Evolutionary conservation across 257 asterid genomes (phyloP).

Genomic region (Jacaranda copaia): DNA sequence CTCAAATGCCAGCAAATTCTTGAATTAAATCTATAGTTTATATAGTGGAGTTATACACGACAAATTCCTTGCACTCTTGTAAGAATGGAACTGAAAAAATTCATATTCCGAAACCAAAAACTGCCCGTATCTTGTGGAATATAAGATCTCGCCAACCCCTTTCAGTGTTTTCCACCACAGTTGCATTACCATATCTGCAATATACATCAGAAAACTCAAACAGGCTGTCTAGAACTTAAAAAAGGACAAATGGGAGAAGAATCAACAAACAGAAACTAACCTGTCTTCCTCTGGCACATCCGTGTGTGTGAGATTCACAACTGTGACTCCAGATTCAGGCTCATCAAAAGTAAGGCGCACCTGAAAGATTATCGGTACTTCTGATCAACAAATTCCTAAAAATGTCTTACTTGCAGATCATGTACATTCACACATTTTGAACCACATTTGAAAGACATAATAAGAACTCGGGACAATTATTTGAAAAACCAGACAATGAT

Average conservation of each 20-base stretch:
- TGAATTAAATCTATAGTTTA: slow-evolving; percentile 1
- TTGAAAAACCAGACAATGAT: no score
- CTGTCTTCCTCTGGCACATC: slow-evolving; percentile 98
- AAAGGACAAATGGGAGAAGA: background rate
- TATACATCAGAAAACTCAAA: background rate
- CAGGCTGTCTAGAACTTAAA: background rate
- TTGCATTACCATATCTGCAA: slow-evolving; percentile 83
- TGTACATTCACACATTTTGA: no score
- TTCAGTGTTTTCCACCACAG: slow-evolving; percentile 95
- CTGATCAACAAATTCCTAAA: slow-evolving; percentile 18
- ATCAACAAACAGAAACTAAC: slow-evolving; percentile 46
- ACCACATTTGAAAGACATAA: no score
- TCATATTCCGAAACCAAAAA: slow-evolving; percentile 68
- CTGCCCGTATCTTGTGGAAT: slow-evolving; percentile 78
- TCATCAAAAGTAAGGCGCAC: slow-evolving; percentile 84
- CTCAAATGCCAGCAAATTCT: background rate
- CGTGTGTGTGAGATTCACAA: slow-evolving; percentile 77
- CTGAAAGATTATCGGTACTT: slow-evolving; percentile 43
- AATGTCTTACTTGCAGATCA: background rate
- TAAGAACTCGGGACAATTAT: no score
- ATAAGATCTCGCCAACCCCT: slow-evolving; percentile 97
- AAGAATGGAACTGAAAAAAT: background rate
- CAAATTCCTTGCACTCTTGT: background rate
- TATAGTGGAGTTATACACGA: slow-evolving; percentile 20
- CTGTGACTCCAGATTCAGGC: slow-evolving; percentile 85